These are phyloP conservation scores for Mycena rebaudengoi DNA, from an alignment of 768 basidiomycete genomes.

Conservation along the genomic window DNA sequence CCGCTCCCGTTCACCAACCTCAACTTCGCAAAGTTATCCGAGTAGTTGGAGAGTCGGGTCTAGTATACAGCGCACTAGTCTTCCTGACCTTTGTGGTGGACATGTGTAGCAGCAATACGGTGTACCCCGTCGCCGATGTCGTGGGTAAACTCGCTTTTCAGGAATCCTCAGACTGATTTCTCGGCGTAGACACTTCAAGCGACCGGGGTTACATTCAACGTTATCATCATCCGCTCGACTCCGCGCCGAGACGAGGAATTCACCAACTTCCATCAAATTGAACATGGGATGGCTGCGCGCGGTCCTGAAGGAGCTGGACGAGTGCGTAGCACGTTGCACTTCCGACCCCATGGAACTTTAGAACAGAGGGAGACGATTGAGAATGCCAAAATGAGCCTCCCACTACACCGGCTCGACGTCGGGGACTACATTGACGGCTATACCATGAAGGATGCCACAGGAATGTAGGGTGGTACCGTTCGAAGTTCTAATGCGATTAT, in stretches of 20 bases:
- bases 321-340: background rate
- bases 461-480: no score
- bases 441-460: no score
- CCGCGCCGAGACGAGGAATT: background rate
- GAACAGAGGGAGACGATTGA: no score
- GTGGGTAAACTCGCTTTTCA: background rate
- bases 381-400: no score
- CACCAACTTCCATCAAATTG: background rate
- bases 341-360: background rate
- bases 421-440: no score
- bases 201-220: no score
- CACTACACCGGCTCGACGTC: no score
- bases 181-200: background rate
- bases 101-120: background rate
- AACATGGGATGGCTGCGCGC: background rate
- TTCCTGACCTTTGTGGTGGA: background rate
- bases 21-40: background rate
- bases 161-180: background rate
- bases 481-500: no score
- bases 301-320: background rate
- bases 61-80: background rate
- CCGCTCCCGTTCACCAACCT: background rate
- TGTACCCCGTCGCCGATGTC: background rate
- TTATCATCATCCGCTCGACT: background rate
- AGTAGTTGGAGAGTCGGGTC: background rate